Evolutionary conservation across 2,329 filamentous ascomycete genomes (phyloP).

Genomic region (Fusarium sp.): DNA sequence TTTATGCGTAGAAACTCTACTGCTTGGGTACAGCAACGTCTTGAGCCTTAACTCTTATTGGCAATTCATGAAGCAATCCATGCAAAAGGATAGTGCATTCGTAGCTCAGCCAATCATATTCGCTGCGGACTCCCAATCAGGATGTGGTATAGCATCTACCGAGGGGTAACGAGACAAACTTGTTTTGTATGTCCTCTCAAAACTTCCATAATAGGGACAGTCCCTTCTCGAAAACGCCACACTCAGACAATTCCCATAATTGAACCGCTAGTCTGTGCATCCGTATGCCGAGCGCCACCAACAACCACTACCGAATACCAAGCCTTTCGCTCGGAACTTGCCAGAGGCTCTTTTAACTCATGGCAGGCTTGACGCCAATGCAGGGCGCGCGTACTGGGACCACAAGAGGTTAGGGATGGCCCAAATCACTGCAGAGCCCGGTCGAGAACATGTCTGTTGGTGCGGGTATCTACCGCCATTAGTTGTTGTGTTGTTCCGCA

Average conservation of each 20-base stretch:
- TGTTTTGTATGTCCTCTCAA: slow-evolving; percentile 11
- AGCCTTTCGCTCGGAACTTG: slow-evolving; percentile 33
- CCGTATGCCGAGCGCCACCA: slow-evolving; percentile 22
- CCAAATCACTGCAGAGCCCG: not conserved
- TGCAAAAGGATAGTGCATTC: slow-evolving; percentile 9
- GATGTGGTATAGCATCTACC: slow-evolving; percentile 14
- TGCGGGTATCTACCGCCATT: not conserved
- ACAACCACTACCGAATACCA: slow-evolving; percentile 31
- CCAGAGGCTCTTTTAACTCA: slow-evolving; percentile 9
- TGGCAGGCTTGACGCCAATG: not conserved
- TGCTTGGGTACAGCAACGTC: not conserved
- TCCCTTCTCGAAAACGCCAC: slow-evolving; percentile 21
- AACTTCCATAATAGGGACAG: slow-evolving; percentile 22
- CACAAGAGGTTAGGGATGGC: slow-evolving; percentile 11
- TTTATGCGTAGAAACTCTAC: not conserved
- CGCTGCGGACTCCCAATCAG: slow-evolving; percentile 1
- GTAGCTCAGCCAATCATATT: slow-evolving; percentile 15
- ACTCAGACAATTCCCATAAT: not conserved
- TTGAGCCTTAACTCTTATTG: slow-evolving; percentile 20
- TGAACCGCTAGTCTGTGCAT: not conserved
- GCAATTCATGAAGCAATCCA: slow-evolving; percentile 19
- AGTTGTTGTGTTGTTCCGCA: not conserved
- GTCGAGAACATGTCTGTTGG: not conserved
- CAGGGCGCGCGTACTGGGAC: slow-evolving; percentile 4
- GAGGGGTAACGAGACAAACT: not conserved